Evolutionary conservation across 2,329 filamentous ascomycete genomes (phyloP).

Genomic region (Aspergillus sp.): DNA sequence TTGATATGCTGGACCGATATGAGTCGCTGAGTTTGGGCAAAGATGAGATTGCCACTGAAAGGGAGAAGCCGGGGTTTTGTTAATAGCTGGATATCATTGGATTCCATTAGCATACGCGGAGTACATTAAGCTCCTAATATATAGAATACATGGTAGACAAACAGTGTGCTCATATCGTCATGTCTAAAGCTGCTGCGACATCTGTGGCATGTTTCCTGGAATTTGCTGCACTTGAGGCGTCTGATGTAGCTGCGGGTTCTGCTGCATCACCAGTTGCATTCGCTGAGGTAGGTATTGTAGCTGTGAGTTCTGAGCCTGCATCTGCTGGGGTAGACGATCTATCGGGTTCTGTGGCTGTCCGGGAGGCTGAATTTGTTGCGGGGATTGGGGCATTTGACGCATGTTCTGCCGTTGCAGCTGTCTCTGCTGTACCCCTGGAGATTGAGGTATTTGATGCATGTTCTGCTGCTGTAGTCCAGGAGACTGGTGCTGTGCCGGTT

Average conservation of each 20-base stretch:
- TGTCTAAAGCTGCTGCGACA: too few relatives aligned
- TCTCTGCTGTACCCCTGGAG: background rate
- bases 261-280: background rate
- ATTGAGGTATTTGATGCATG: slow-evolving; percentile 2
- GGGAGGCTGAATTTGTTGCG: slow-evolving; percentile 3
- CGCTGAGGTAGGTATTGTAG: background rate
- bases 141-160: background rate
- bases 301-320: background rate
- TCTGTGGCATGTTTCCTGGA: background rate
- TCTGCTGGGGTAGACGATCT: slow-evolving; percentile 5
- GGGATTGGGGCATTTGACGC: slow-evolving; percentile 1
- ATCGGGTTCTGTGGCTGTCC: slow-evolving; percentile 1
- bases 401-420: slow-evolving; percentile 1
- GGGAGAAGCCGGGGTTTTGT: slow-evolving; percentile 7
- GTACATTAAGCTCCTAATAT: background rate
- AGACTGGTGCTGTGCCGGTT: slow-evolving; percentile 3
- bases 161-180: background rate
- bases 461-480: background rate
- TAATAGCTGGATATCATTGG: slow-evolving; percentile 3
- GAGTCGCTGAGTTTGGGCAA: slow-evolving; percentile 31
- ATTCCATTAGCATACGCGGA: too few relatives aligned
- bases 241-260: slow-evolving; percentile 10
- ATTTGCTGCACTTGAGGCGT: background rate
- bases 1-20: slow-evolving; percentile 31
- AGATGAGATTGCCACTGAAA: slow-evolving; percentile 18